Base-by-base conservation (phyloP, 1,139 yeast species). In the Komagataea norvegica region DNA sequence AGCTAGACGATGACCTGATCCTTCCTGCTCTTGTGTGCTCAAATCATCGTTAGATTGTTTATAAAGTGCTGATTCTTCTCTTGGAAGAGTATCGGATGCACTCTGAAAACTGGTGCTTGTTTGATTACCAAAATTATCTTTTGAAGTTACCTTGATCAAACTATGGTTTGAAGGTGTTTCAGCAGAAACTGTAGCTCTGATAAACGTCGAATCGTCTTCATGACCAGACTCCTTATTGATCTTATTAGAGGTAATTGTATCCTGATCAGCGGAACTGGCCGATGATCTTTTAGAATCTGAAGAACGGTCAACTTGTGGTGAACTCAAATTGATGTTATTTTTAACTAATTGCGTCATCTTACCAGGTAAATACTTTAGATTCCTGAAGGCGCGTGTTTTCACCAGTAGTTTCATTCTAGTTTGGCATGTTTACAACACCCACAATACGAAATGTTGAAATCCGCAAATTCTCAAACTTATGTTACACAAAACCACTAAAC, bases 331-430 rank as follows among this genome's bases (percentile, higher is more conserved):
- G 25, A 48, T 45, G 32, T 46, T 43, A 17, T 36, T 41, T 32
- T 47, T 41, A 15, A 48, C 38, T 29, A 48, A 45, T 32, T 48
- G 51, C 1, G 49, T 22, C 52, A 47, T 45, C 9, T 8, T 18
- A 13, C 5, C 24, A 21, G 9, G 24, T 21, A n/a, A n/a, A n/a
- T n/a, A n/a, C n/a, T n/a, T n/a, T n/a, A n/a, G n/a, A n/a, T n/a
- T n/a, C n/a, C n/a, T n/a, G n/a, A 8, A 8, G 24, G 24, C 10
- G 24, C 24, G 8, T 21, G 24, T 41, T 32, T 47, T 41, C 15
- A 48, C 38, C 30, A 48, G 44, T 32, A 47, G 51, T 2, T 48
- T 22, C 52, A 47, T 45, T 7, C 6, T 18, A 17, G 13, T 20
- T 15, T 22, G 17, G 8, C 6, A 17, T 25, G 6, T 10, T n/a